These are phyloP conservation scores for Cryptosporidium viatorum DNA, from an alignment of 169 alveolate species.

Conservation along the genomic window DNA sequence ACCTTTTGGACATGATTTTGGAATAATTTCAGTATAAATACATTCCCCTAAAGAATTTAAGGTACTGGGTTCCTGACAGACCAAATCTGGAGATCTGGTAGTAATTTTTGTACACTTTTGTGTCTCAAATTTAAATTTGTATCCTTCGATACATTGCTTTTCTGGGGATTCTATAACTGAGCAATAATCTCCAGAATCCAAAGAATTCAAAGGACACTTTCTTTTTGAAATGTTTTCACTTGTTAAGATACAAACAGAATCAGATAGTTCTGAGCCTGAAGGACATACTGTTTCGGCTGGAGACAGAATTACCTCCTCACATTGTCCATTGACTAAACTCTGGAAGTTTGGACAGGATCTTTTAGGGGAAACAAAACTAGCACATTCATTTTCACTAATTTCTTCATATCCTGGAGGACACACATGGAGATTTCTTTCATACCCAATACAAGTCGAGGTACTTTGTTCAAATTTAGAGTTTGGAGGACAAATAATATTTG, in stretches of 20 bases:
- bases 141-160: constrained; percentile 65
- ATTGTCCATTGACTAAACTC: constrained; percentile 21
- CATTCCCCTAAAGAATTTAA: constrained; percentile 15
- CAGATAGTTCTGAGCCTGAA: constrained; percentile 8
- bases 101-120: constrained; percentile 31
- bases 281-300: constrained; percentile 34
- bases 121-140: background rate
- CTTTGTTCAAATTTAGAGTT: constrained; percentile 41
- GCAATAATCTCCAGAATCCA: constrained; percentile 61
- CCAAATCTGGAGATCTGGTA: constrained; percentile 42
- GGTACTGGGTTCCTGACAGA: constrained; percentile 37
- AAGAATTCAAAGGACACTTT: constrained; percentile 52
- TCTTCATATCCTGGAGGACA: constrained; percentile 75
- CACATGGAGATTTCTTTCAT: constrained; percentile 13
- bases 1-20: constrained; percentile 39
- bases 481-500: constrained; percentile 51
- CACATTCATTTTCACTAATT: constrained; percentile 52
- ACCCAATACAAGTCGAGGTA: constrained; percentile 56
- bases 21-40: constrained; percentile 3
- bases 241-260: constrained; percentile 13
- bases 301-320: constrained; percentile 21
- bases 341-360: constrained; percentile 35
- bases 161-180: constrained; percentile 48
- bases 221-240: background rate
- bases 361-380: constrained; percentile 40